These are phyloP conservation scores for Trichoderma cornu-damae DNA, from an alignment of 2,329 filamentous ascomycete species.

Conservation along the genomic window DNA sequence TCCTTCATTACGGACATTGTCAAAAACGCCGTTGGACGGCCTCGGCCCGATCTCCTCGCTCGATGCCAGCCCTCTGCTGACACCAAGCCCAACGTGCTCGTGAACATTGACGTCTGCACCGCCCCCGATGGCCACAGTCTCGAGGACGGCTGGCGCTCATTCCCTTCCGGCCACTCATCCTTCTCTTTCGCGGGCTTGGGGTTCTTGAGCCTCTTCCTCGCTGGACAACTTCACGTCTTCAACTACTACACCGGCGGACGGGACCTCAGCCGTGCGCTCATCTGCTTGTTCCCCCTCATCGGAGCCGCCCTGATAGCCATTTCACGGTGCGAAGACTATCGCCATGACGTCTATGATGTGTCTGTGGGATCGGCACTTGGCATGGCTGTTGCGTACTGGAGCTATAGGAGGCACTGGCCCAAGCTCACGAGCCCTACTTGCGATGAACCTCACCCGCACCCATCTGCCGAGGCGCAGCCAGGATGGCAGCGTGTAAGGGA, in stretches of 20 bases:
- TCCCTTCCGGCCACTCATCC: conserved; percentile 74
- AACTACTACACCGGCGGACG: conserved; percentile 40
- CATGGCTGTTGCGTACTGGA: conserved; percentile 57
- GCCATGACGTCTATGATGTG: conserved; percentile 68
- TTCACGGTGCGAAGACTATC: conserved; percentile 63
- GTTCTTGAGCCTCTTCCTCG: conserved; percentile 65
- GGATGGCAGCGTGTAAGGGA: conserved; percentile 46
- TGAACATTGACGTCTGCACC: conserved; percentile 67
- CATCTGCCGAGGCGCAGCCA: conserved; percentile 33
- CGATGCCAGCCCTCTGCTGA: conserved; percentile 66
- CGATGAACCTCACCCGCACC: conserved; percentile 52
- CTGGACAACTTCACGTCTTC: conserved; percentile 60
- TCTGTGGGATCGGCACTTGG: conserved; percentile 57
- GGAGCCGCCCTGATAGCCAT: conserved; percentile 64
- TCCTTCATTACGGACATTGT: conserved; percentile 82
- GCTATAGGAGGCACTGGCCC: conserved; percentile 61
- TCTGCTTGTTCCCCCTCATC: conserved; percentile 55
- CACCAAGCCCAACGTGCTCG: conserved; percentile 48
- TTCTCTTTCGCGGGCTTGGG: conserved; percentile 76
- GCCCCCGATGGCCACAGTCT: conserved; percentile 62
- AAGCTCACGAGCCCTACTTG: conserved; percentile 47
- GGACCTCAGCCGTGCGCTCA: conserved; percentile 51
- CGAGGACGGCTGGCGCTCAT: conserved; percentile 79
- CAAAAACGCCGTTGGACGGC: conserved; percentile 81
- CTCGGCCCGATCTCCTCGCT: conserved; percentile 58